Conservation (phyloP, 176 grass and related monocot species). For the Hordeum marinum region DNA sequence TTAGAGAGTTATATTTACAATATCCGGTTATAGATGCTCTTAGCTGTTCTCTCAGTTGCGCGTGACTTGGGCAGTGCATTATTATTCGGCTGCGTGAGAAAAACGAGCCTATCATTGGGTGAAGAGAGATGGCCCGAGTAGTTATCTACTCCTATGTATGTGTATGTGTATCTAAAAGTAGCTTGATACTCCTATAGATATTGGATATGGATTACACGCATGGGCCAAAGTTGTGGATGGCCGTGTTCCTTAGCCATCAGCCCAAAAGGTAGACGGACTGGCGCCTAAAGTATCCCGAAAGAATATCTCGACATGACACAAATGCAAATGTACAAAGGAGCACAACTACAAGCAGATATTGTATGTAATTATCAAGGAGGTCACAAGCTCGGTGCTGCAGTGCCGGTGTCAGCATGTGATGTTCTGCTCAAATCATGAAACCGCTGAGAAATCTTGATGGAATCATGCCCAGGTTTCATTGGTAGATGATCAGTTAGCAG, state of each 20-base stretch:
- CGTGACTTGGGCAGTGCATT: background rate
- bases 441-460: background rate
- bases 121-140: background rate
- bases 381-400: background rate
- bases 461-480: background rate
- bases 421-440: background rate
- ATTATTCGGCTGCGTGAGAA: background rate
- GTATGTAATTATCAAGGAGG: background rate
- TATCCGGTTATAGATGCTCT: too few relatives aligned
- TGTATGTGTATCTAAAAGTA: constrained; percentile 3
- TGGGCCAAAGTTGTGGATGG: constrained; percentile 23
- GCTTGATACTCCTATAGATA: background rate
- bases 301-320: constrained; percentile 3
- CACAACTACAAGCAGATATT: background rate
- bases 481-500: background rate
- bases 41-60: background rate
- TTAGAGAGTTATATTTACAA: too few relatives aligned
- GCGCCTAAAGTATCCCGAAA: background rate
- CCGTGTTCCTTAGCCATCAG: constrained; percentile 14
- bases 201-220: constrained; percentile 28
- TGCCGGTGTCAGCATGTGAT: background rate
- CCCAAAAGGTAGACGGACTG: background rate
- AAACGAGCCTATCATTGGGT: background rate
- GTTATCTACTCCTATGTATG: background rate
- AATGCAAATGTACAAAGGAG: background rate